These are phyloP conservation scores for Solanum rostratum DNA, from an alignment of 257 asterid genomes.

Conservation along the genomic window DNA sequence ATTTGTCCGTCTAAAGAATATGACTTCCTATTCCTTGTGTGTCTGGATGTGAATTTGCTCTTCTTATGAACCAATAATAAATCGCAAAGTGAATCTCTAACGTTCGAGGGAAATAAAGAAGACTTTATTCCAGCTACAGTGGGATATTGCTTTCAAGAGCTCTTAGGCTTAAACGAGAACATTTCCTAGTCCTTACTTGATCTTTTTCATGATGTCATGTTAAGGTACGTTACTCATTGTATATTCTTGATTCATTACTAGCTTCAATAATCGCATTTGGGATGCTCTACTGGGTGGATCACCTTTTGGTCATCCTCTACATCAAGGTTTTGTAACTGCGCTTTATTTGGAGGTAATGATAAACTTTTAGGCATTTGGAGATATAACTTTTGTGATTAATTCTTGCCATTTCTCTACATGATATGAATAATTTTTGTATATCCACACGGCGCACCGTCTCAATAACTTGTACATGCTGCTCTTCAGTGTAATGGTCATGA, in stretches of 20 bases:
- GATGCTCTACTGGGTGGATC: constrained; percentile 96
- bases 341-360: constrained; percentile 77
- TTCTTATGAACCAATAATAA: not conserved
- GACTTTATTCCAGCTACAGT: not conserved
- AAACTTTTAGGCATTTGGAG: not conserved
- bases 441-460: not conserved
- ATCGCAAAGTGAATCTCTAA: not conserved
- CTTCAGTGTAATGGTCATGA: constrained; percentile 79
- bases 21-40: not conserved
- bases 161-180: not conserved
- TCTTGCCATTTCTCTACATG: not conserved
- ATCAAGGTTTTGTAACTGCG: constrained; percentile 90
- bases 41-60: not conserved
- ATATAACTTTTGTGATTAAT: not conserved
- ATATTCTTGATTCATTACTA: constrained; percentile 14
- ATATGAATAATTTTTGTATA: not conserved
- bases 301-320: constrained; percentile 94
- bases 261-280: constrained; percentile 93
- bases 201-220: not conserved
- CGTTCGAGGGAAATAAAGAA: not conserved
- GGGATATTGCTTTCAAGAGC: not conserved
- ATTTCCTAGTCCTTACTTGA: not conserved
- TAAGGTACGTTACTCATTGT: not conserved
- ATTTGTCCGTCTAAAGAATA: not conserved
- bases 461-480: not conserved